These are phyloP conservation scores for Penicillium sp. DNA, from an alignment of 2,329 filamentous ascomycete genomes.

Conservation along the genomic window DNA sequence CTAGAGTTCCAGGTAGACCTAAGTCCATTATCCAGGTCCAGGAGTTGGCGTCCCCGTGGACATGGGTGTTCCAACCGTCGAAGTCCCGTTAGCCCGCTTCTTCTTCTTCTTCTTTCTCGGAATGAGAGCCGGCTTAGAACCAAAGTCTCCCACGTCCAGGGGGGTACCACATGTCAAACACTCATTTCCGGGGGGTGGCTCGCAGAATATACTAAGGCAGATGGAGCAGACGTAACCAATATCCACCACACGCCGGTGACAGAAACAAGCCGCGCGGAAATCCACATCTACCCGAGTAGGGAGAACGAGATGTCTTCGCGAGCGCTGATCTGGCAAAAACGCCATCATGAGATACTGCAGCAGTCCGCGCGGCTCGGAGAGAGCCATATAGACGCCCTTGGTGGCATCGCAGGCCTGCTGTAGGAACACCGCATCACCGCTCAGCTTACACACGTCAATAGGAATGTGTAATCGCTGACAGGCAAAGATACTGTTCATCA, in stretches of 20 bases:
- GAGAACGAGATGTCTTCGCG: slow-evolving; percentile 68
- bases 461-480: slow-evolving; percentile 85
- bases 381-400: slow-evolving; percentile 68
- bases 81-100: slow-evolving; percentile 56
- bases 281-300: slow-evolving; percentile 87
- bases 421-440: slow-evolving; percentile 84
- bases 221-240: slow-evolving; percentile 95
- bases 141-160: slow-evolving; percentile 75
- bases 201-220: slow-evolving; percentile 91
- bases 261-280: slow-evolving; percentile 98
- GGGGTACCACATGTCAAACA: slow-evolving; percentile 84
- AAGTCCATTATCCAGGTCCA: slow-evolving; percentile 31
- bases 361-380: slow-evolving; percentile 68
- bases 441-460: slow-evolving; percentile 87
- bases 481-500: slow-evolving; percentile 98
- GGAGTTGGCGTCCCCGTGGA: slow-evolving; percentile 52
- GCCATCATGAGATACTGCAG: slow-evolving; percentile 95
- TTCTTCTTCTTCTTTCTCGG: slow-evolving; percentile 75
- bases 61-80: slow-evolving; percentile 63
- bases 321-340: slow-evolving; percentile 74
- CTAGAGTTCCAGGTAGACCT: background rate
- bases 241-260: slow-evolving; percentile 87
- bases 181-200: slow-evolving; percentile 63
- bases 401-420: slow-evolving; percentile 85
- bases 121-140: slow-evolving; percentile 75